Evolutionary conservation across 345 rosid genomes (phyloP).

Genomic region (Iberis pinnata): DNA sequence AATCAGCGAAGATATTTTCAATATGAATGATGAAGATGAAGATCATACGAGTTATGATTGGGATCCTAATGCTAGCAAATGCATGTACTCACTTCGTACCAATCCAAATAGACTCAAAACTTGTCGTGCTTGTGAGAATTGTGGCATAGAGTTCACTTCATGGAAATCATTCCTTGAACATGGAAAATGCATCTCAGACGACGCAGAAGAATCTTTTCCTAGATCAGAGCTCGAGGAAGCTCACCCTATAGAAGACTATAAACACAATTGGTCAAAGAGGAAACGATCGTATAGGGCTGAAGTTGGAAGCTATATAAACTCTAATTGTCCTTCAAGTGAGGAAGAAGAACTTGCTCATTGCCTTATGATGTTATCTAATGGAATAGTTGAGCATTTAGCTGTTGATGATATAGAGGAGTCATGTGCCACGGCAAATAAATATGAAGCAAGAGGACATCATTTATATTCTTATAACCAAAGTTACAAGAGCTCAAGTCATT

Average conservation of each 20-base stretch:
- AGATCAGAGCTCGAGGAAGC: slow-evolving; percentile 40
- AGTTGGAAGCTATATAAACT: slow-evolving; percentile 29
- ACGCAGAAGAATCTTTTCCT: slow-evolving; percentile 37
- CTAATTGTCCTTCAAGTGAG: slow-evolving; percentile 49
- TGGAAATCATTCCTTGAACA: slow-evolving; percentile 84
- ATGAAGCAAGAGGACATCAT: slow-evolving; percentile 34
- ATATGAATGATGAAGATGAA: slow-evolving; percentile 41
- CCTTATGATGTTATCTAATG: slow-evolving; percentile 74
- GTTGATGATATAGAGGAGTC: slow-evolving; percentile 55
- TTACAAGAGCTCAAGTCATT: background rate
- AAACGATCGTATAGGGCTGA: slow-evolving; percentile 55
- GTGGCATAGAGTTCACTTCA: slow-evolving; percentile 65
- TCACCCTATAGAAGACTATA: slow-evolving; percentile 24
- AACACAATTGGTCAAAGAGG: slow-evolving; percentile 51
- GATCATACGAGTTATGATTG: slow-evolving; percentile 44
- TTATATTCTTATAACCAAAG: slow-evolving; percentile 19
- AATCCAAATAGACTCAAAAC: slow-evolving; percentile 60
- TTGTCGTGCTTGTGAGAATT: slow-evolving; percentile 60
- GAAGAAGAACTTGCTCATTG: slow-evolving; percentile 90
- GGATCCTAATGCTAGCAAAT: slow-evolving; percentile 38
- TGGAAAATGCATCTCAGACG: slow-evolving; percentile 54
- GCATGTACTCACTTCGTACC: slow-evolving; percentile 60
- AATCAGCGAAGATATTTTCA: slow-evolving; percentile 31
- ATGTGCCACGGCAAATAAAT: slow-evolving; percentile 60
- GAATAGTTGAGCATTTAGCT: slow-evolving; percentile 40